Evolutionary conservation across 305 asterid genomes (phyloP).

Genomic region (Fraxinus sp.): DNA sequence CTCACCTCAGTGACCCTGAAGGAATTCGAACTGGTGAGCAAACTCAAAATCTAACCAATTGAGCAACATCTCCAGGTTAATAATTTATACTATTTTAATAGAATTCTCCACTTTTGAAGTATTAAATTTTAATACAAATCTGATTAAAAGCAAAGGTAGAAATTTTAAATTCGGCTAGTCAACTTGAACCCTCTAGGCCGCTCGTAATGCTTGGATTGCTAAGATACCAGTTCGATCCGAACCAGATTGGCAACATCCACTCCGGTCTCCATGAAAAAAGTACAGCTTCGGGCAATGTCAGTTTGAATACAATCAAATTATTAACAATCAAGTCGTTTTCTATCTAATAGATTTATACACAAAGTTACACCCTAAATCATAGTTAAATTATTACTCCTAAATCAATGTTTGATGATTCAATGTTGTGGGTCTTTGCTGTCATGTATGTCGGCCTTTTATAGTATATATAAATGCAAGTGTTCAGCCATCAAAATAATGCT

Average conservation of each 20-base stretch:
- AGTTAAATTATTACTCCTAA: background rate
- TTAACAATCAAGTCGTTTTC: background rate
- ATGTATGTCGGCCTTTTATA: slow-evolving; percentile 37
- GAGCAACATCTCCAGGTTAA: too few relatives aligned
- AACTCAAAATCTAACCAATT: too few relatives aligned
- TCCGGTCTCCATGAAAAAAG: background rate
- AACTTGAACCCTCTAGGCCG: background rate
- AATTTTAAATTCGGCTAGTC: background rate
- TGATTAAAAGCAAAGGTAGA: background rate
- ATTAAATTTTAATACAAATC: background rate
- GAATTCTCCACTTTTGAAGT: background rate
- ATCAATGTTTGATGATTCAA: slow-evolving; percentile 14
- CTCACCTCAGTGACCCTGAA: too few relatives aligned
- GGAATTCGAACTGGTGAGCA: too few relatives aligned
- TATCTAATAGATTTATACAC: background rate
- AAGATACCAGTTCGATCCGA: background rate
- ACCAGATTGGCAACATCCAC: background rate
- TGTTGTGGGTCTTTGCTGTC: slow-evolving; percentile 35
- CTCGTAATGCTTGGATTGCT: background rate
- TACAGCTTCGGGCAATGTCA: background rate
- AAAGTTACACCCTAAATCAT: background rate
- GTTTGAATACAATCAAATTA: background rate
- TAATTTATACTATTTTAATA: too few relatives aligned
- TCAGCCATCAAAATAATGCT: slow-evolving; percentile 18
- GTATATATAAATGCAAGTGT: slow-evolving; percentile 23